Percentiles rank a stretch among this genome's conserved stretches.
These are phyloP conservation scores for Trypethelium eluteriae DNA, from an alignment of 495 filamentous ascomycete species.

Conservation along the genomic window DNA sequence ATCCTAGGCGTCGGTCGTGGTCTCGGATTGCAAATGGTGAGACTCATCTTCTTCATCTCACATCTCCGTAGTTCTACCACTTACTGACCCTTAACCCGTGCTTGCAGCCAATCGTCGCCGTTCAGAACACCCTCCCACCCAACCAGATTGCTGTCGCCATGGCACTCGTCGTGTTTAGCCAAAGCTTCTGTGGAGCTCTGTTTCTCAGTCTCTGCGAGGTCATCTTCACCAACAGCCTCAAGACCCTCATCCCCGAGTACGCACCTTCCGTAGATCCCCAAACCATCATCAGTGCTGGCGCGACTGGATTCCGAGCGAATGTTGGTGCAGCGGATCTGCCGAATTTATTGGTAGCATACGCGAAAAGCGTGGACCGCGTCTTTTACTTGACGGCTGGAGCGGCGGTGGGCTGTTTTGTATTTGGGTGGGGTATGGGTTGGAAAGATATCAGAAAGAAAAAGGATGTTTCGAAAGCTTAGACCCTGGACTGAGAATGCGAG, in stretches of 20 bases:
- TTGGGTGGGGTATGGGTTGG: constrained; percentile 27
- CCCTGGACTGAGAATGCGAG: too few species aligned
- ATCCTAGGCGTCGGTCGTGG: constrained; percentile 43
- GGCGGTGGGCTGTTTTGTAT: constrained; percentile 16
- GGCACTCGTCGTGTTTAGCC: constrained; percentile 45
- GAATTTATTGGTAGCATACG: constrained; percentile 17
- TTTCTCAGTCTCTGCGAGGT: constrained; percentile 42
- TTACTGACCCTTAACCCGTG: constrained; percentile 7
- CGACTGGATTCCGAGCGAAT: constrained; percentile 14
- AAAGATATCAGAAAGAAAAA: constrained; percentile 28
- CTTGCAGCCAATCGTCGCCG: constrained; percentile 35
- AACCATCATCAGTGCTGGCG: constrained; percentile 38
- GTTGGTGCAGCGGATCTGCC: constrained; percentile 15
- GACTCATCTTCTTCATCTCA: background rate
- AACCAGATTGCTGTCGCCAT: constrained; percentile 45
- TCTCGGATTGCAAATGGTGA: constrained; percentile 20
- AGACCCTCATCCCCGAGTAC: constrained; percentile 5
- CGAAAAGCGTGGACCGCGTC: constrained; percentile 17
- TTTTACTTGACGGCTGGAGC: constrained; percentile 21
- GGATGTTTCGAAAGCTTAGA: background rate
- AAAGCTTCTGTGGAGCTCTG: constrained; percentile 44
- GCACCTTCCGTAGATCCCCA: constrained; percentile 20
- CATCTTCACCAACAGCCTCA: constrained; percentile 42
- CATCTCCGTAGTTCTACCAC: background rate
- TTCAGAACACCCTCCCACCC: constrained; percentile 44